These are phyloP conservation scores for Colletotrichum godetiae DNA, from an alignment of 2,329 filamentous ascomycete genomes.

Conservation along the genomic window DNA sequence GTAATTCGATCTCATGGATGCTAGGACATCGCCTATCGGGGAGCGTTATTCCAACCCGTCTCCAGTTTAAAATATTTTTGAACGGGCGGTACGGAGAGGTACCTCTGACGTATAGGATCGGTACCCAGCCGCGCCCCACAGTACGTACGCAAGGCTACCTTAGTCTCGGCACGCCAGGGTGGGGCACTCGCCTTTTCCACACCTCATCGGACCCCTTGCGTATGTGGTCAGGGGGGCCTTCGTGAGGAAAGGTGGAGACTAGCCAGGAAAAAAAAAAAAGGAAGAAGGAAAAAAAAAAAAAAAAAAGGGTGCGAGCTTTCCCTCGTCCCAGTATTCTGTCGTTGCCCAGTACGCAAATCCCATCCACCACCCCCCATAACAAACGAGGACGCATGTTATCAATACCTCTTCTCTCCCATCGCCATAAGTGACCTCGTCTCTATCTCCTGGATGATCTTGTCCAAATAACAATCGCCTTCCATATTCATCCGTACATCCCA, in stretches of 20 bases:
- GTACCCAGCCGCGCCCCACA: too few relatives aligned
- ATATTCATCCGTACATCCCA: neutral
- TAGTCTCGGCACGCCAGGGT: neutral
- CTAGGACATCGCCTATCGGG: too few relatives aligned
- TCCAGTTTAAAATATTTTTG: neutral
- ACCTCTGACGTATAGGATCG: too few relatives aligned
- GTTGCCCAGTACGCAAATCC: constrained; percentile 12
- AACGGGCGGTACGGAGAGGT: too few relatives aligned
- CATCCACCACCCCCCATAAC: neutral
- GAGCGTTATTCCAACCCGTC: too few relatives aligned
- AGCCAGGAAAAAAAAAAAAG: neutral
- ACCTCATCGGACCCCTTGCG: neutral
- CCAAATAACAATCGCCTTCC: neutral
- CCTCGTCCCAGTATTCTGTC: neutral
- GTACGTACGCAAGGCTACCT: neutral
- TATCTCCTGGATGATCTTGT: neutral
- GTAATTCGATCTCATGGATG: too few relatives aligned
- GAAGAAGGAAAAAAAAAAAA: neutral
- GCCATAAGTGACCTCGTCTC: neutral
- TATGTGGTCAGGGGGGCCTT: neutral
- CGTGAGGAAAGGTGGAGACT: neutral
- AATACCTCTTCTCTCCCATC: neutral
- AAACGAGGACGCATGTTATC: neutral
- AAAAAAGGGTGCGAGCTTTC: constrained; percentile 8
- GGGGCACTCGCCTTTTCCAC: neutral